Evolutionary conservation across 768 basidiomycete genomes (phyloP), one percentile per base, ranked within the genome.

Genomic region (Panus rudis): DNA sequence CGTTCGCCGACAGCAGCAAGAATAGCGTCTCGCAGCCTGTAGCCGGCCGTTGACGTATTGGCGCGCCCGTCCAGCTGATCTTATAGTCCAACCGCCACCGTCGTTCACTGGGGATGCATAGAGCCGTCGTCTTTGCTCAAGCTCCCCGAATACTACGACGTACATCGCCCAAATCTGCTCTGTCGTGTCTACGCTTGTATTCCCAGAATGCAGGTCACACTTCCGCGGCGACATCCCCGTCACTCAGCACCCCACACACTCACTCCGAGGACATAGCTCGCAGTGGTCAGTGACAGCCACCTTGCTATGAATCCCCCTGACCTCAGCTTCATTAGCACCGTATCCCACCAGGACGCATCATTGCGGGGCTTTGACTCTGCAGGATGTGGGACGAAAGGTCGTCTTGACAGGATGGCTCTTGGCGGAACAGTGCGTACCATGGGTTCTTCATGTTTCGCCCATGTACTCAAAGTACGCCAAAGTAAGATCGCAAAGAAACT

Each of bases 381-480:
- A 59, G 20, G 67, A 79, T 57, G 74, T 66, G 40, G 85, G 80
- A 50, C 51, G 63, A 14, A 57, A 56, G 46, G 88, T 92, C 48
- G 72, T 84, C 46, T 68, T 97, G 26, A 71, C 83, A 19, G 92
- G 92, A 25, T 89, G 84, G 82, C 67, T 94, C 45, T 79, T 85
- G 52, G 76, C 81, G 43, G 84, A 82, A 65, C 78, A 91, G 89
- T 91, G 64, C 64, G 74, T 67, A 47, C 37, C 43, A 52, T 59
- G 54, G 41, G 58, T 62, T 60, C 58, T 64, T 58, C 55, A 57
- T 56, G 28, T n/a, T n/a, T 10, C n/a, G n/a, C n/a, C 28, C n/a
- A n/a, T n/a, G n/a, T 30, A n/a, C 28, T 30, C 28, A 30, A 10
- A 10, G 46, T 43, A 31, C 46, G 55, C 42, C 48, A 51, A 67